Percentiles rank a stretch among this genome's conserved stretches.
Conservation (phyloP, 805 yeast species). For the Maudiozyma barnettii region DNA sequence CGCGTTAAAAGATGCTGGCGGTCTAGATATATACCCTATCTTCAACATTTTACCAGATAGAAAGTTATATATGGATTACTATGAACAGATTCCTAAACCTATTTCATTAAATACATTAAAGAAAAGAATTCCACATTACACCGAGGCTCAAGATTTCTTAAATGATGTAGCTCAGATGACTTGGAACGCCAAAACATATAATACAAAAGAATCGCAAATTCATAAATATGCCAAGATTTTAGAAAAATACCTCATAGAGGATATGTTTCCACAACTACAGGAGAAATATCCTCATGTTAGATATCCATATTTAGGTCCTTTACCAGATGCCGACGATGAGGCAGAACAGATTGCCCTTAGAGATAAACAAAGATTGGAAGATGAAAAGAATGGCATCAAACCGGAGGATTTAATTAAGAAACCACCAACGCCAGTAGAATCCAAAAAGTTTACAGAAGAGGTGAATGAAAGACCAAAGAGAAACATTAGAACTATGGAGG, state of each 20-base stretch:
- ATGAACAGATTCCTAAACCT: slow-evolving; percentile 65
- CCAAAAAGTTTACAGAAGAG: neutral
- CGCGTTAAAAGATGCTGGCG: slow-evolving; percentile 21
- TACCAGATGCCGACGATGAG: slow-evolving; percentile 40
- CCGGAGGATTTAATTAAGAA: neutral
- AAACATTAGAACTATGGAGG: neutral
- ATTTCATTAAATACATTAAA: slow-evolving; percentile 68
- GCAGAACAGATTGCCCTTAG: slow-evolving; percentile 4
- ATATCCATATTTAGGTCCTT: slow-evolving; percentile 51
- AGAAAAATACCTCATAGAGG: slow-evolving; percentile 32
- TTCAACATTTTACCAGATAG: slow-evolving; percentile 48
- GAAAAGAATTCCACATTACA: slow-evolving; percentile 49
- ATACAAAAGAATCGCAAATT: slow-evolving; percentile 57
- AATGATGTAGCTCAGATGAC: slow-evolving; percentile 73
- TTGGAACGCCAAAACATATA: slow-evolving; percentile 84
- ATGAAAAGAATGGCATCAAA: slow-evolving; percentile 3
- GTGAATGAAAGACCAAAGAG: neutral
- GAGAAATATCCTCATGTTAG: slow-evolving; percentile 28
- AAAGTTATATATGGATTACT: slow-evolving; percentile 66
- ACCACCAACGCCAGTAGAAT: neutral
- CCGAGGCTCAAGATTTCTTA: slow-evolving; percentile 59
- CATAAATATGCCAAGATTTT: slow-evolving; percentile 55
- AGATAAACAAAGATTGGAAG: slow-evolving; percentile 4
- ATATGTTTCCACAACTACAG: slow-evolving; percentile 29
- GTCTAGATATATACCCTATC: slow-evolving; percentile 21